Evolutionary conservation across 2,329 filamentous ascomycete genomes (phyloP).

Genomic region (Septoria petroselini): DNA sequence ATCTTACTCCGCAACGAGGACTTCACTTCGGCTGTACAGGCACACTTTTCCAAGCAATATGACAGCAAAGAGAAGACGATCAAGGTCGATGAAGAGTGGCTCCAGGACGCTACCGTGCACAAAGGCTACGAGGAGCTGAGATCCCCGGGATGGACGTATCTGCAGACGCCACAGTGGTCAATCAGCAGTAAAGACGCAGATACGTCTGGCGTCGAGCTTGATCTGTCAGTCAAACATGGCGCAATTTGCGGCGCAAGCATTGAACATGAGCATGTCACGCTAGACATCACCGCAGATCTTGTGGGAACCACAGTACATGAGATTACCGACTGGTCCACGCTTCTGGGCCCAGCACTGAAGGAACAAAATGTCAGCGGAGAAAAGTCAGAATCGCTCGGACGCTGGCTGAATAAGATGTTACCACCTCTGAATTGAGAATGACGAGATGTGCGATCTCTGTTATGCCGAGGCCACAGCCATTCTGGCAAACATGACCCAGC

Average conservation of each 20-base stretch:
- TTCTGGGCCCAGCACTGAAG: not conserved
- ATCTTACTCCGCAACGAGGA: conserved; percentile 56
- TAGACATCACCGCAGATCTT: conserved; percentile 14
- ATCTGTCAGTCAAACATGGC: conserved; percentile 49
- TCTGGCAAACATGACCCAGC: too few relatives aligned
- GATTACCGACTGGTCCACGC: conserved; percentile 35
- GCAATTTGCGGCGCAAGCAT: conserved; percentile 52
- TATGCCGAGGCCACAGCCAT: too few relatives aligned
- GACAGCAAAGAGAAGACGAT: conserved; percentile 39
- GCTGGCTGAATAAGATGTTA: conserved; percentile 11
- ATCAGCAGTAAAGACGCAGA: conserved; percentile 21
- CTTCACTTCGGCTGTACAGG: conserved; percentile 49
- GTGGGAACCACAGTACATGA: conserved; percentile 50
- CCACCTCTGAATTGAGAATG: not conserved
- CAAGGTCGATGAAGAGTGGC: conserved; percentile 53
- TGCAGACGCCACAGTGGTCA: conserved; percentile 80
- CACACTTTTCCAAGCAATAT: conserved; percentile 66
- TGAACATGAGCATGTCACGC: conserved; percentile 9
- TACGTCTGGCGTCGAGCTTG: conserved; percentile 17
- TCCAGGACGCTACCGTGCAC: conserved; percentile 53
- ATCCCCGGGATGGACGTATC: conserved; percentile 73
- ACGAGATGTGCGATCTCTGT: too few relatives aligned
- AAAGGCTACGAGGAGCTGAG: conserved; percentile 62
- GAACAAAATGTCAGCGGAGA: not conserved
- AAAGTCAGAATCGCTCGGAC: not conserved